Conservation (phyloP, 192 early-diverging fungal genomes). For the Rhizoclosmatium sp. region DNA sequence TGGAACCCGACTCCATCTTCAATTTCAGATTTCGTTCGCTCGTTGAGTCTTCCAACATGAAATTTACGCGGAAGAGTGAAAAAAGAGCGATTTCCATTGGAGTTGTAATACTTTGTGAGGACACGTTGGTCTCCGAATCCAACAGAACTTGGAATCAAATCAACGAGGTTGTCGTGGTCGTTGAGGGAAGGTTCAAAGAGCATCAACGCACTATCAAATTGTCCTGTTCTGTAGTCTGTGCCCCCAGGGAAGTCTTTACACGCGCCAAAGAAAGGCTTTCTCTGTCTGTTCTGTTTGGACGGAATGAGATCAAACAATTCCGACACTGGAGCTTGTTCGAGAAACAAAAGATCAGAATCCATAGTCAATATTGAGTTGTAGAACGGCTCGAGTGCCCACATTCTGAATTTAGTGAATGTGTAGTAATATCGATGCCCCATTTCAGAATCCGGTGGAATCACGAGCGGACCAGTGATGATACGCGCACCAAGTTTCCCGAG, state of each 20-base stretch:
- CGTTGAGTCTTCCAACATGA: background rate
- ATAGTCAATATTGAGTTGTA: background rate
- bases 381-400: constrained; percentile 12
- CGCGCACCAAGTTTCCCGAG: constrained; percentile 11
- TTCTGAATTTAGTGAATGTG: constrained; percentile 11
- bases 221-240: background rate
- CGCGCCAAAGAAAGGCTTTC: background rate
- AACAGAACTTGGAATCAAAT: background rate
- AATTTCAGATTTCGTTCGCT: background rate
- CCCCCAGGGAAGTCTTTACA: background rate
- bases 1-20: background rate
- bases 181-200: background rate
- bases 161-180: background rate
- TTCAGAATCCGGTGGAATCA: background rate
- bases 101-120: background rate
- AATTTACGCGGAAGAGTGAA: constrained; percentile 2
- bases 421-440: background rate
- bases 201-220: constrained; percentile 2
- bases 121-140: constrained; percentile 22
- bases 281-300: background rate
- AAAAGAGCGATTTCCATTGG: background rate
- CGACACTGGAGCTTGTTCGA: background rate
- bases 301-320: background rate
- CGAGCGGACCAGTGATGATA: background rate
- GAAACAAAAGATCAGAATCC: constrained; percentile 15